Percentiles rank a stretch among this genome's conserved stretches.
Conservation (phyloP, 495 filamentous ascomycete species). For the Clavariopsis aquatica region DNA sequence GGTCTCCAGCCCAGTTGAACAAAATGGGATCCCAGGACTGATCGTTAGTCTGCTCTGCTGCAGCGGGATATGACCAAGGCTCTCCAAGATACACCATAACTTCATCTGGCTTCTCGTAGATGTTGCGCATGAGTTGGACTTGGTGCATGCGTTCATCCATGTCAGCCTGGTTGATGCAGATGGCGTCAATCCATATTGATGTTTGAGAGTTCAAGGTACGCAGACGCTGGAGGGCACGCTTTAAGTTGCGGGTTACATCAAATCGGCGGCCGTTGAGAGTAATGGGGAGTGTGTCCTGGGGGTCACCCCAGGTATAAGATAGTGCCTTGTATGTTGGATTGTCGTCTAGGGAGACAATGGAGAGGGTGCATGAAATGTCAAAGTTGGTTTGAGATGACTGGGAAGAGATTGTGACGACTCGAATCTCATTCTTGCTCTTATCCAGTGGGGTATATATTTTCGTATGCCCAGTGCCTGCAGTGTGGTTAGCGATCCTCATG, state of each 20-base stretch:
- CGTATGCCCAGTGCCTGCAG: constrained; percentile 3
- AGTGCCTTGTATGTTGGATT: constrained; percentile 31
- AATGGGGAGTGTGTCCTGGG: constrained; percentile 14
- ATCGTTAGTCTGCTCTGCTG: background rate
- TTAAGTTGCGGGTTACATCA: constrained; percentile 35
- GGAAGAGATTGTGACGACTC: constrained; percentile 14
- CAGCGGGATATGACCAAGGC: background rate
- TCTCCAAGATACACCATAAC: constrained; percentile 33
- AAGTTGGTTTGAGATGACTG: background rate
- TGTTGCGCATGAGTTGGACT: constrained; percentile 28
- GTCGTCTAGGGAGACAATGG: constrained; percentile 8
- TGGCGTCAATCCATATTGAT: constrained; percentile 32
- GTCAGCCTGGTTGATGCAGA: constrained; percentile 36
- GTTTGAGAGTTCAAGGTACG: background rate
- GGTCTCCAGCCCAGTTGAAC: constrained; percentile 17
- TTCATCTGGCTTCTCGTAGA: constrained; percentile 19
- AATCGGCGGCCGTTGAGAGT: constrained; percentile 30
- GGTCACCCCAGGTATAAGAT: constrained; percentile 37
- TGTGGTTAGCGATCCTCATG: background rate
- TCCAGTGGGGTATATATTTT: constrained; percentile 9
- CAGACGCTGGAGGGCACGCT: constrained; percentile 28
- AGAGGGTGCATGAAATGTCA: constrained; percentile 8
- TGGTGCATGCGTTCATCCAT: constrained; percentile 36
- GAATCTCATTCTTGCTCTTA: constrained; percentile 11
- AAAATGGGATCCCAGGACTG: constrained; percentile 7